Base-by-base conservation (phyloP, 1,284 basidiomycete genomes). In the Cystobasidium slooffiae region DNA sequence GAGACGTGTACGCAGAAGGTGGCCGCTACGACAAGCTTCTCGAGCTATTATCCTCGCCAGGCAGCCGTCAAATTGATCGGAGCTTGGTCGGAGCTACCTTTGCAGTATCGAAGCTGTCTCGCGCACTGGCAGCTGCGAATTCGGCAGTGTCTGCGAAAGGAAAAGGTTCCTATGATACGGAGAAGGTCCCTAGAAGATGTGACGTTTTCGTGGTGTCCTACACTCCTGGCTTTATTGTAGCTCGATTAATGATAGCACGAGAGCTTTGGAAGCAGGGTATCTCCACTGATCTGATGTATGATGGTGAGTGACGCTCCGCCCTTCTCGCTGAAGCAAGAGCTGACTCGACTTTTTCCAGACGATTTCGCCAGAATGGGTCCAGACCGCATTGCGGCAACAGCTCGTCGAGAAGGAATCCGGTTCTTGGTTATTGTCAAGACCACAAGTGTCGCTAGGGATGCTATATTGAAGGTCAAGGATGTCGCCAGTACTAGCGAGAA, bases 171-270 rank as follows among this genome's bases (percentile, higher is more conserved):
- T 14, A 39, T 43, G 69, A 72, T 39, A 52, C 31, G 18, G 69
- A 72, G 10, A 62, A 64, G 31, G 41, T 64, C 37, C 80, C 82
- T 6, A 80, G 86, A 68, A 83, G 86, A 39, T 87, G 86, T 75
- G 86, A 87, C 77, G 86, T 87, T 22, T 88, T 87, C 75, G 83
- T 88, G 1, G 84, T 85, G 6, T 81, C 81, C 1, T 84, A 84
- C 62, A 81, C 81, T 6, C 82, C 83, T 0, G 84, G 84, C 0
- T 80, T 85, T 74, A 80, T 86, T 6, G 80, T 83, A 12, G 80
- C 81, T 6, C 81, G 86, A 6, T 81, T 87, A 59, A 82, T 83
- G 49, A 80, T 88, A 51, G 84, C 84, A 16, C 83, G 84, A 6
- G 85, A 86, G 76, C 81, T 88, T 7, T 88, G 87, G 87, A 80